phyloP scores from a whole-genome alignment of 1,284 basidiomycete genomes.

The Schizopora paradoxa region DNA sequence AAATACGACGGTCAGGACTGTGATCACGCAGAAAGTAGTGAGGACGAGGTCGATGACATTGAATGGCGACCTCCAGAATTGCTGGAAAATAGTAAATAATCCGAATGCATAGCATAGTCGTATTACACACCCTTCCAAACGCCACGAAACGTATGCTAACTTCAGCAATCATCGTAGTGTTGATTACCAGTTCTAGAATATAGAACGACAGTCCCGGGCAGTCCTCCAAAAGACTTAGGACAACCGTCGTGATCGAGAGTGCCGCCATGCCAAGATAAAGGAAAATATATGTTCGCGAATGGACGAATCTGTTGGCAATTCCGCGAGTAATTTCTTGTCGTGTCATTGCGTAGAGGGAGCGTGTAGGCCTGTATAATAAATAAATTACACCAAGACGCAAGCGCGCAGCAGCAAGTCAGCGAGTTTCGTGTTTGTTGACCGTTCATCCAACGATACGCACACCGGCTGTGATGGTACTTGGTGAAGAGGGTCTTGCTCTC shows the following conservation, averaged over 20 bases:
- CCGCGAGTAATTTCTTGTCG: slow-evolving; percentile 73
- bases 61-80: slow-evolving; percentile 93
- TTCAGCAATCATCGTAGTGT: slow-evolving; percentile 88
- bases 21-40: slow-evolving; percentile 82
- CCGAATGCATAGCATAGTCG: background rate
- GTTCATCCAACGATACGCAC: slow-evolving; percentile 24
- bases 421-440: background rate
- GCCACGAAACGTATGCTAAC: slow-evolving; percentile 85
- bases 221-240: slow-evolving; percentile 77
- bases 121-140: slow-evolving; percentile 71
- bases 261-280: slow-evolving; percentile 89
- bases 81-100: slow-evolving; percentile 43
- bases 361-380: slow-evolving; percentile 45
- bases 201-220: slow-evolving; percentile 83
- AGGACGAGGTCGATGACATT: slow-evolving; percentile 85
- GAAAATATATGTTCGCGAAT: slow-evolving; percentile 75
- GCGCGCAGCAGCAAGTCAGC: background rate
- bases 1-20: slow-evolving; percentile 79
- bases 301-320: slow-evolving; percentile 81
- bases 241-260: slow-evolving; percentile 84
- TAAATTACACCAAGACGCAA: background rate
- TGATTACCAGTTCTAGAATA: slow-evolving; percentile 86
- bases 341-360: slow-evolving; percentile 77
- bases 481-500: slow-evolving; percentile 30
- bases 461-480: slow-evolving; percentile 20